Evolutionary conservation across 176 grass and related monocot species (phyloP).

Genomic region (Phoenix roebelenii): DNA sequence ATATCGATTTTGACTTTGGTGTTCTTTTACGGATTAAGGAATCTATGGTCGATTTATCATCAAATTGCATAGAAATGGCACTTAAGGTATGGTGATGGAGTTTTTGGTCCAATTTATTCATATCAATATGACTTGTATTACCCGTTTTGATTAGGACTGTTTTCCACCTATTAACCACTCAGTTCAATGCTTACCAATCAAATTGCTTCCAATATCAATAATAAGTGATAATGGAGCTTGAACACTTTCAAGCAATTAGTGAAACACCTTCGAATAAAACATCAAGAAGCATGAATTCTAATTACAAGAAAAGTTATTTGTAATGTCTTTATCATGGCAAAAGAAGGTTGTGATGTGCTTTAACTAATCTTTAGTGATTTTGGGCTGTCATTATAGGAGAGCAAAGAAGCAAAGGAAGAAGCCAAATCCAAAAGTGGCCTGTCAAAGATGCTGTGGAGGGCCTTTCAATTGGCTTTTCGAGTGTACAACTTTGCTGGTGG

Average conservation of each 20-base stretch:
- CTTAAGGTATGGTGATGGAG: constrained; percentile 22
- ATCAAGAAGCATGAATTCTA: too few relatives aligned
- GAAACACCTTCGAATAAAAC: too few relatives aligned
- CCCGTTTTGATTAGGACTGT: background rate
- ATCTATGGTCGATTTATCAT: constrained; percentile 54
- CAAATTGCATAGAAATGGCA: constrained; percentile 45
- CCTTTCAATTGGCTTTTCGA: constrained; percentile 52
- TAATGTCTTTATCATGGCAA: too few relatives aligned
- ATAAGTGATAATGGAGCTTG: too few relatives aligned
- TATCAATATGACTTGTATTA: too few relatives aligned
- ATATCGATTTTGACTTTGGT: constrained; percentile 37
- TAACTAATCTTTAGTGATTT: background rate
- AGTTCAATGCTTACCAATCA: too few relatives aligned
- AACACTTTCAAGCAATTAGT: too few relatives aligned
- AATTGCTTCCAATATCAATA: too few relatives aligned
- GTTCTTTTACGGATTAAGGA: constrained; percentile 49
- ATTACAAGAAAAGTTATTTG: too few relatives aligned
- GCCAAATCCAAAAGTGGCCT: background rate
- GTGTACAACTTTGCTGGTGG: constrained; percentile 60
- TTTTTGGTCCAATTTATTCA: too few relatives aligned
- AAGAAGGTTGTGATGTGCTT: too few relatives aligned
- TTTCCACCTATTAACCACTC: background rate
- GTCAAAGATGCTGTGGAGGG: constrained; percentile 47
- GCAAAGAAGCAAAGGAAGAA: constrained; percentile 13
- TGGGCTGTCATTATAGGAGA: constrained; percentile 26